A percentile compares a stretch with the other conserved stretches of the same genome.
Conservation (phyloP, 805 yeast genomes). For the Ogataea thermomethanolica region DNA sequence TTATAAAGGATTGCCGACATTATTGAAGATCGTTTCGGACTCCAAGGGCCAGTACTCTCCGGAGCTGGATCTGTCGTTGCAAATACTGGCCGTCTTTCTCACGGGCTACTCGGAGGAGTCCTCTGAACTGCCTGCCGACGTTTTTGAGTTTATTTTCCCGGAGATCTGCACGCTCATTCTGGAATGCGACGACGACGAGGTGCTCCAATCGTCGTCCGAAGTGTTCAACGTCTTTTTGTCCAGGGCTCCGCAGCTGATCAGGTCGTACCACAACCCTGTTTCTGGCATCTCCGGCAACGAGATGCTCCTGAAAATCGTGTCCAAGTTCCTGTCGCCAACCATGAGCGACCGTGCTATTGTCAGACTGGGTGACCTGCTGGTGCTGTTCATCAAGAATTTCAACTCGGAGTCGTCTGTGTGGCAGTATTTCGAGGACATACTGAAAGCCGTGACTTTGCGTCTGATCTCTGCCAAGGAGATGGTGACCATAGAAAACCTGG, state of each 20-base stretch:
- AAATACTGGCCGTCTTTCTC: conserved; percentile 50
- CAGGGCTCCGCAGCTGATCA: conserved; percentile 35
- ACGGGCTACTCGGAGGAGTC: conserved; percentile 35
- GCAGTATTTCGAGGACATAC: conserved; percentile 50
- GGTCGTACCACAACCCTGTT: conserved; percentile 32
- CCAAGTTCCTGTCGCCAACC: conserved; percentile 66
- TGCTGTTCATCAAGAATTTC: conserved; percentile 30
- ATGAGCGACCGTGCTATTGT: conserved; percentile 79
- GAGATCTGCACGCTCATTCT: conserved; percentile 39
- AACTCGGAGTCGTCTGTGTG: conserved; percentile 36
- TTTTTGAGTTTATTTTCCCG: conserved; percentile 45
- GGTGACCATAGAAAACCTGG: conserved; percentile 70
- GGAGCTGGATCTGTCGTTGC: conserved; percentile 54
- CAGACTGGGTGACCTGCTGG: conserved; percentile 58
- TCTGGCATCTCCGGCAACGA: conserved; percentile 46
- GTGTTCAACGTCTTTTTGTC: conserved; percentile 60
- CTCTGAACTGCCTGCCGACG: conserved; percentile 22
- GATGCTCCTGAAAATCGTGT: conserved; percentile 57
- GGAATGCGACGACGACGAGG: conserved; percentile 64
- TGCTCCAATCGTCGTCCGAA: conserved; percentile 74
- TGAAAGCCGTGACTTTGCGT: conserved; percentile 69
- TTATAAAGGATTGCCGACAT: conserved; percentile 49
- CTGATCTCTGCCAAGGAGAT: conserved; percentile 64
- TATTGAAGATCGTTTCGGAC: conserved; percentile 39
- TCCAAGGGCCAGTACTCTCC: conserved; percentile 52